Conservation (phyloP, 1,284 basidiomycete species). For the Pseudomicrostroma phylloplanum region DNA sequence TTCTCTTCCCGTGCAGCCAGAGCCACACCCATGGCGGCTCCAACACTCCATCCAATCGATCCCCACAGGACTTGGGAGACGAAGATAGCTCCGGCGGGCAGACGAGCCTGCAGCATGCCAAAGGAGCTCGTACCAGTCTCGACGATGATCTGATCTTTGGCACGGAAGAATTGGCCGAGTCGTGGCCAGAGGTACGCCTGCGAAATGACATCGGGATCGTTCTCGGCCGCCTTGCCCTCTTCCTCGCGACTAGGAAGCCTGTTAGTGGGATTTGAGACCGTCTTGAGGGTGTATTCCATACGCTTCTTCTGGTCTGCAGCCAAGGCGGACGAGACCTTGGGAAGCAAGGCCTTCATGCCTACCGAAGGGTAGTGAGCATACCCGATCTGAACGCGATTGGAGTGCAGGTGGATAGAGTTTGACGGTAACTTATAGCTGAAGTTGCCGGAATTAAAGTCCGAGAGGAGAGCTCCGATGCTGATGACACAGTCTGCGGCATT, state of each 20-base stretch:
- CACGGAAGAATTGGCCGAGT: constrained; percentile 68
- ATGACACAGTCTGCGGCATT: constrained; percentile 77
- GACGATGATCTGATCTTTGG: constrained; percentile 44
- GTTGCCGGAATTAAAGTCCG: constrained; percentile 85
- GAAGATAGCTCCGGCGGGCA: constrained; percentile 37
- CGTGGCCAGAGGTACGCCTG: constrained; percentile 70
- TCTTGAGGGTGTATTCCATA: constrained; percentile 17
- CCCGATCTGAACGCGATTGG: constrained; percentile 50
- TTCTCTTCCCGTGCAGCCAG: constrained; percentile 67
- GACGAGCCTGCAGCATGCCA: constrained; percentile 23
- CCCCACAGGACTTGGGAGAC: constrained; percentile 65
- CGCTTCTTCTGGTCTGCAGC: constrained; percentile 10
- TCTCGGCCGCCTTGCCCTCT: constrained; percentile 11
- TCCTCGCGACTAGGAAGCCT: constrained; percentile 17
- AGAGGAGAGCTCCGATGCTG: constrained; percentile 71
- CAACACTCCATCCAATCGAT: constrained; percentile 78
- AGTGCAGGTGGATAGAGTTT: constrained; percentile 66
- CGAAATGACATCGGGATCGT: constrained; percentile 17
- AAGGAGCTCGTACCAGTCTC: constrained; percentile 42
- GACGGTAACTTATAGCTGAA: constrained; percentile 48
- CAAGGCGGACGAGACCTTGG: constrained; percentile 28
- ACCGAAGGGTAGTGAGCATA: constrained; percentile 55
- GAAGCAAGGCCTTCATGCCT: constrained; percentile 36
- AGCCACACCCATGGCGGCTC: constrained; percentile 63
- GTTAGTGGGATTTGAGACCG: constrained; percentile 21